phyloP scores from a whole-genome alignment of 495 filamentous ascomycete species.

The Neurospora sp. region DNA sequence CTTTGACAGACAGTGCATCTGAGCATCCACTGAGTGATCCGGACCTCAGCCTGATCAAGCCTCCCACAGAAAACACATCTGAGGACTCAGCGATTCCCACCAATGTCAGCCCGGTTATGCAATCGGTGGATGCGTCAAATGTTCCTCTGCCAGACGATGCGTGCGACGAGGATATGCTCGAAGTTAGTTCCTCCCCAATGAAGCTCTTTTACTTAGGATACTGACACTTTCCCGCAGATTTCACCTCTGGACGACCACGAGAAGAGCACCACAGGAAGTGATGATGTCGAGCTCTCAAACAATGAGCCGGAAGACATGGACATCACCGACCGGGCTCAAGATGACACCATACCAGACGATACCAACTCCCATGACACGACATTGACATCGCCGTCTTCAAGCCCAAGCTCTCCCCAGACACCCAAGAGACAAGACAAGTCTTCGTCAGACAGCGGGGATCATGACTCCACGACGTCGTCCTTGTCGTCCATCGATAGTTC shows the following conservation, averaged over 20 bases:
- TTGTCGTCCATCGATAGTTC: neutral
- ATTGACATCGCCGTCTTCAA: neutral
- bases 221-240: neutral
- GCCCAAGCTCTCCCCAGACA: neutral
- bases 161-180: neutral
- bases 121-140: neutral
- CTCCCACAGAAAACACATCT: neutral
- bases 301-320: neutral
- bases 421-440: neutral
- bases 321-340: neutral
- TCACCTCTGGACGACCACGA: neutral
- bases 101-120: neutral
- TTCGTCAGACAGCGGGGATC: neutral
- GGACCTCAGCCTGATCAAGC: neutral
- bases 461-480: neutral
- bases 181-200: neutral
- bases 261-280: neutral
- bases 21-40: neutral
- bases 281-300: neutral
- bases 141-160: neutral
- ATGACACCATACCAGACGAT: neutral
- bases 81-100: neutral
- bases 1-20: neutral
- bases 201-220: neutral
- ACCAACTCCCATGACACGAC: rapidly evolving